Base-by-base conservation (phyloP, 305 asterid species). In the Coffea humblotiana region DNA sequence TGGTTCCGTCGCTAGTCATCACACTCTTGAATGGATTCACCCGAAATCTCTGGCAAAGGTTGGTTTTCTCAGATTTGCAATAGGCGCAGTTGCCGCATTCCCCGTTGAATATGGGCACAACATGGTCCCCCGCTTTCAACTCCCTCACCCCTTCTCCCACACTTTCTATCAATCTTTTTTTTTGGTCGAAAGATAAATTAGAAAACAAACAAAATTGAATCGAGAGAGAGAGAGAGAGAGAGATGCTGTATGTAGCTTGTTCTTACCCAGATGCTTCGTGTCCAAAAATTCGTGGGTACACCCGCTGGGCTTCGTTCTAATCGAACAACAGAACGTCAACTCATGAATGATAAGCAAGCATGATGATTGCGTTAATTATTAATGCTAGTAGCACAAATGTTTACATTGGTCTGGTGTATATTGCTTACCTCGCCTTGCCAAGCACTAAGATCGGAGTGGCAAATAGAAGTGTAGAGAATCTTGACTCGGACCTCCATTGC, bases 181-280 rank as follows among this genome's bases (percentile, higher is more conserved):
- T 7, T 32, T 32, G 1, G 32, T 32, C 18, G 23, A 25, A 27
- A 37, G 25, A 49, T 14, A 19, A 16, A 4, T 56, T 8, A 6
- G 63, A 1, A 16, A 15, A 74, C 35, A 51, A 32, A 3, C 54
- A 9, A 27, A 25, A 10, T 47, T 19, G 65, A 40, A 40, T 40
- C 43, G 6, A 5, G 6, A 40, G 43, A 40, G n/a, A n/a, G n/a
- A n/a, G n/a, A n/a, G n/a, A n/a, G n/a, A n/a, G 32, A 32, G 32
- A 32, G 32, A 32, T 32, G 32, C 32, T 32, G 32, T 32, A 1
- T 40, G 0, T 5, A 43, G 63, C 43, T 51, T 9, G 7, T 8
- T 64, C 84, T 67, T 90, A 95, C 99, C 99, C 99, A 12, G 92
- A 87, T 72, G 97, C 98, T 89, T 95, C 99, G 13, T 95, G 99